Evolutionary conservation across 192 early-diverging fungal species (phyloP).

Genomic region (Mortierella claussenii): DNA sequence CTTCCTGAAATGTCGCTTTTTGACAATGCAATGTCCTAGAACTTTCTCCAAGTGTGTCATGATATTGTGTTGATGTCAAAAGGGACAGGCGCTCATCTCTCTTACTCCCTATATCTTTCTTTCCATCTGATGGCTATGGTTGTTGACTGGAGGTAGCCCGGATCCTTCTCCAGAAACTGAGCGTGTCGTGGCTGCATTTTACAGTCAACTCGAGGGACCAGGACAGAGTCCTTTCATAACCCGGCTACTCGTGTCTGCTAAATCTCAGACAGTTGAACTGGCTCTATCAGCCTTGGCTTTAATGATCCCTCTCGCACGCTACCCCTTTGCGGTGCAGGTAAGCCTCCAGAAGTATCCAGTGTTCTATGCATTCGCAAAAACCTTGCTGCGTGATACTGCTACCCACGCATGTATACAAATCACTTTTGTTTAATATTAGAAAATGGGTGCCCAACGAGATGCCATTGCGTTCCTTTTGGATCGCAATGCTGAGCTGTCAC

Average conservation of each 20-base stretch:
- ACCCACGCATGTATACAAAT: background rate
- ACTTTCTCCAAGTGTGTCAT: too few relatives aligned
- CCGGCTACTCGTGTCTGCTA: slow-evolving; percentile 23
- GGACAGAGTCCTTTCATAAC: slow-evolving; percentile 23
- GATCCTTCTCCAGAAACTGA: slow-evolving; percentile 12
- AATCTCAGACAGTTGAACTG: slow-evolving; percentile 31
- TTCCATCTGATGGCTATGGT: too few relatives aligned
- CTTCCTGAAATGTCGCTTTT: background rate
- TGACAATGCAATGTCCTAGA: too few relatives aligned
- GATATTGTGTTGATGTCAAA: too few relatives aligned
- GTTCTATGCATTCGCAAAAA: too few relatives aligned
- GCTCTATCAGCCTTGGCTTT: slow-evolving; percentile 29
- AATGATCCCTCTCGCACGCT: slow-evolving; percentile 29
- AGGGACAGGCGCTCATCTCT: too few relatives aligned
- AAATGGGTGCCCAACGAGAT: slow-evolving; percentile 25
- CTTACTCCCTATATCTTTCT: too few relatives aligned
- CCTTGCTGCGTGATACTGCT: too few relatives aligned
- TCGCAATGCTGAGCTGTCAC: slow-evolving; percentile 21
- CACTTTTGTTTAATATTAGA: slow-evolving; percentile 12
- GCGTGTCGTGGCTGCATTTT: slow-evolving; percentile 5
- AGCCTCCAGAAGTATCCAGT: too few relatives aligned
- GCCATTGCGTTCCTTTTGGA: slow-evolving; percentile 27
- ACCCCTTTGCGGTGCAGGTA: slow-evolving; percentile 32
- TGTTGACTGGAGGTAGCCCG: too few relatives aligned
- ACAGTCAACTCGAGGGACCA: slow-evolving; percentile 15